Evolutionary conservation across 2,329 filamentous ascomycete species (phyloP), one percentile per base, ranked within the genome.

Genomic region (Delphinella strobiligena): DNA sequence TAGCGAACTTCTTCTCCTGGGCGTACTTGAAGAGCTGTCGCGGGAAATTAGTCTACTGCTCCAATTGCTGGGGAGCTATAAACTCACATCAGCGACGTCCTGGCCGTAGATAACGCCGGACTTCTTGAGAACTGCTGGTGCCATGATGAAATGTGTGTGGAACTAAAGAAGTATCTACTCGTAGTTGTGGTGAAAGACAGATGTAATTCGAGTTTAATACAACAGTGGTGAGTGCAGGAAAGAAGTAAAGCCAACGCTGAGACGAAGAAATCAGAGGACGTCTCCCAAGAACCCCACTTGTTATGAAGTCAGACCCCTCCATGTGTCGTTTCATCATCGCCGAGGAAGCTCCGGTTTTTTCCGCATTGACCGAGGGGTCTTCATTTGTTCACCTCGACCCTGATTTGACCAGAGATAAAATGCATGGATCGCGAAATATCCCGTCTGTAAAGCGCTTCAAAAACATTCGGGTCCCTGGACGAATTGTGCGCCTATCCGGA

Each of bases 1-100:
- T 86, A 55, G 88, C 88, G 59, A 87, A 94, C 49, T 81, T 69
- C 60, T 93, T 75, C 71, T 91, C 75, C 62, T 88, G 82, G 52
- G 84, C 84, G 66, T 95, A 85, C 67, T 88, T 75, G 72, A 95
- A 94, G 58, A 94, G 82, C 60, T 63, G 48, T 51, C 48, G 2
- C 18, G 49, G 41, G 47, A 45, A 44, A 41, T 36, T 44, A 22
- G 29, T 36, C 22, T 37, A 31, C 22, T 29, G 12, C 16, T 29
- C 31, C 22, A 36, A 30, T 41, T 39, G 16, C 4, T 17, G 18
- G 10, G 7, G 10, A 16, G 39, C 29, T 18, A 33, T 34, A 17
- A 18, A 40, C 40, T 30, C 44, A 47, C 43, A 33, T 45, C 45
- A 36, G 44, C 44, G 37, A 55, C 53, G 38, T 56, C 53, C 39